Conservation (phyloP, 2,329 filamentous ascomycete species). For the Fusarium succisae region DNA sequence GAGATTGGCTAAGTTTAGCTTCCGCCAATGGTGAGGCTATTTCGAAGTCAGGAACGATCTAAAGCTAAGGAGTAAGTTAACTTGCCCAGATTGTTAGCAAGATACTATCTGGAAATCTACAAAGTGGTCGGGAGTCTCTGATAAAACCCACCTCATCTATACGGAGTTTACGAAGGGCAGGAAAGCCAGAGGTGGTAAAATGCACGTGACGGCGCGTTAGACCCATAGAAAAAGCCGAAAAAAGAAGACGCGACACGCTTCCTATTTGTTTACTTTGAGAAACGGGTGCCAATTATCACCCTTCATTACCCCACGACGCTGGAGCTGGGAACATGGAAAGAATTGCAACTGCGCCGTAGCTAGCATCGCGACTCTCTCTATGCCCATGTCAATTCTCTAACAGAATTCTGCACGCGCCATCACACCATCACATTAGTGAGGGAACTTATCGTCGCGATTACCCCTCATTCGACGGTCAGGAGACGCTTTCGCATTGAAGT, state of each 20-base stretch:
- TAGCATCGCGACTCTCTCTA: conserved; percentile 3
- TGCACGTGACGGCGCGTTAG: conserved; percentile 38
- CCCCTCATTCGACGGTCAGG: conserved; percentile 42
- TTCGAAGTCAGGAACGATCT: neutral
- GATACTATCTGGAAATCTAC: neutral
- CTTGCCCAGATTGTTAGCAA: neutral
- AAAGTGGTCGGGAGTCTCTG: neutral
- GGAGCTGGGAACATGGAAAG: neutral
- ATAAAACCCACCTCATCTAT: neutral
- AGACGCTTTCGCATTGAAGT: conserved; percentile 30
- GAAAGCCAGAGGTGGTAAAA: neutral
- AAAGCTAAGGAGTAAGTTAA: neutral
- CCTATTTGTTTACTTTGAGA: conserved; percentile 40
- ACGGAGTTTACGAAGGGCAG: neutral
- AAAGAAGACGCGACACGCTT: conserved; percentile 35
- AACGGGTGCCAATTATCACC: conserved; percentile 24
- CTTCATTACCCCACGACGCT: conserved; percentile 29
- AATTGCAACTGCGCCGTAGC: conserved; percentile 19
- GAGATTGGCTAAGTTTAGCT: neutral
- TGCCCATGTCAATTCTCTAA: conserved; percentile 41
- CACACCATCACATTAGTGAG: conserved; percentile 33
- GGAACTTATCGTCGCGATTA: conserved; percentile 28
- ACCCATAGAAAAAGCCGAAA: neutral
- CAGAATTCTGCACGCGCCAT: conserved; percentile 41
- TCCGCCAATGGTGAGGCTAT: neutral